Base-by-base conservation (phyloP, 2,329 filamentous ascomycete genomes). In the Colletotrichum aenigma region DNA sequence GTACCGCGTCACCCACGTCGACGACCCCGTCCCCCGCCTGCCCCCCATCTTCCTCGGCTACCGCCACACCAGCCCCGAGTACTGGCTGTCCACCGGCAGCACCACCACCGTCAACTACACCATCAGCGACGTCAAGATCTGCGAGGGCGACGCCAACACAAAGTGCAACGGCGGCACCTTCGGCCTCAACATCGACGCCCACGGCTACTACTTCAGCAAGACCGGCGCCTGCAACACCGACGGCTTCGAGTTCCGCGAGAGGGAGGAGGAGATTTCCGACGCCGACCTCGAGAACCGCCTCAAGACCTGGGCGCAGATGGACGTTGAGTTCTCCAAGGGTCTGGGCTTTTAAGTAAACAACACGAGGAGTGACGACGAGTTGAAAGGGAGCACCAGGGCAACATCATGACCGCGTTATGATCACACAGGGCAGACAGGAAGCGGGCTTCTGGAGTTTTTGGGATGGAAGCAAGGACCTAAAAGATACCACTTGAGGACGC, bases 51-150 rank as follows among this genome's bases (percentile, higher is more conserved):
- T 89, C 61, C 82, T 93, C 67, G 89, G 90, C 38, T 95, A 92
- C 85, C 85, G 89, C 52, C 94, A 95, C 82, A 89, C 91, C n/a
- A 90, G 87, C 18, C 93, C 93, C 2, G 94, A 95, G 86, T 94
- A 92, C 84, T 95, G 91, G 88, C 85, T 94, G 43, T 81, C 85
- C 9, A 81, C 79, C 36, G 86, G 86, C 18, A 68, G 68, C 4
- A 77, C 81, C 18, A 80, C 77, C 66, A 84, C 83, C 8, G 78
- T 82, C 52, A 78, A 83, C 76, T 88, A 88, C 79, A 76, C 78
- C 15, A 77, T 86, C 36, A 71, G 64, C 6, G 85, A 89, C 65
- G 79, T 92, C 78, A 79, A 83, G 66, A 82, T 88, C 28, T 92
- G 90, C 84, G 74, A 81, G 16, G 91, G 91, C 76, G 85, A 83